Evolutionary conservation across 2,329 filamentous ascomycete species (phyloP), one percentile per base, ranked within the genome.

Genomic region (Aspergillus ochraceoroseus): DNA sequence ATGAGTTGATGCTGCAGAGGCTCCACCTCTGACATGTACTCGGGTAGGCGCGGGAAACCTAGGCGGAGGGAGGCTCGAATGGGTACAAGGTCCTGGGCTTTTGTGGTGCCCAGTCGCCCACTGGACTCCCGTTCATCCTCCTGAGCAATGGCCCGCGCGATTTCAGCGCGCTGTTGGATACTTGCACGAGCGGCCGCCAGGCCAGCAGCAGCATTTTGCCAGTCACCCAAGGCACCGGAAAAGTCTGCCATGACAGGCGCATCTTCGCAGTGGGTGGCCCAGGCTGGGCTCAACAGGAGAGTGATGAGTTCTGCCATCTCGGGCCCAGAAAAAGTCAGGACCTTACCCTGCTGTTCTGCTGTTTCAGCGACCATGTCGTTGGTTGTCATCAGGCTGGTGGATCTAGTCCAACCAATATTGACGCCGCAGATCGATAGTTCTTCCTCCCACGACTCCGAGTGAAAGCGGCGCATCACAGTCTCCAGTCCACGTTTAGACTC

Each of bases 401-500:
- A 34, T 9, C 39, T 13, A 2, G 39, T 42, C 39, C 39, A 42
- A 1, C 39, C 39, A 4, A 42, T 42, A 4, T 15, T 34, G 0
- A 34, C 20, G 3, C 39, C 39, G 8, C 39, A 42, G n/a, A 42
- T 31, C 7, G 39, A 26, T 2, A 42, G 28, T 9, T 42, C 34
- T 2, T 17, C 18, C 2, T 17, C 19, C 39, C 39, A 42, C 2
- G 27, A 14, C n/a, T 42, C 39, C 1, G 39, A 42, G 17, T 37
- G 14, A 19, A 30, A 28, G 4, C 32, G 32, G 4, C 28, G 23
- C 1, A 42, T 23, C 11, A 42, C 9, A 2, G 39, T 22, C 28
- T 42, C 39, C 1, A 42, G 15, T 4, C 15, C 39, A 4, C 34
- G 13, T 27, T 42, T 42, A 1, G 39, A 42, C 27, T 42, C 39